Conservation (phyloP, 2,329 filamentous ascomycete species). For the Thermoascus crustaceus region DNA sequence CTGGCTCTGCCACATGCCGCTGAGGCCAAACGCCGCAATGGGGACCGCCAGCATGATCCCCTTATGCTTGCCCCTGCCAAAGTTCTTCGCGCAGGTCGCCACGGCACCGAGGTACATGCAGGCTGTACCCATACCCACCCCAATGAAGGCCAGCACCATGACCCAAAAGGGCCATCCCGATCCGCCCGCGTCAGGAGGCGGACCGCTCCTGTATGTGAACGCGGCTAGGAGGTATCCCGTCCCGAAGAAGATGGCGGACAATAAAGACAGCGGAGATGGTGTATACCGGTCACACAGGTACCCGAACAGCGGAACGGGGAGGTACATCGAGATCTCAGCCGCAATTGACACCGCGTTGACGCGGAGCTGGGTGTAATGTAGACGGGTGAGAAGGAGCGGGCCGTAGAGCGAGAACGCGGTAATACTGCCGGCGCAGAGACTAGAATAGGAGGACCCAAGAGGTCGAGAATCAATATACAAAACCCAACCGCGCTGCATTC, state of each 20-base stretch:
- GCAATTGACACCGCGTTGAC: constrained; percentile 86
- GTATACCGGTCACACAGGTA: constrained; percentile 87
- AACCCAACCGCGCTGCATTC: no score
- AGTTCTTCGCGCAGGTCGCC: constrained; percentile 98
- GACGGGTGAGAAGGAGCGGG: constrained; percentile 73
- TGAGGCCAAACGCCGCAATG: constrained; percentile 86
- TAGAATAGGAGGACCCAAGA: no score
- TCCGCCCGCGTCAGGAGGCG: constrained; percentile 44
- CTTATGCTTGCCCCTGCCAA: constrained; percentile 77
- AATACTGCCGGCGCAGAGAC: constrained; percentile 80
- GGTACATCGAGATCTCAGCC: constrained; percentile 80
- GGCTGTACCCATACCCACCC: constrained; percentile 74
- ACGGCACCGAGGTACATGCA: constrained; percentile 84
- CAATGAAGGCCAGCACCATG: constrained; percentile 80
- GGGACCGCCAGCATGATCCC: constrained; percentile 83
- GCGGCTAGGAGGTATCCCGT: constrained; percentile 77
- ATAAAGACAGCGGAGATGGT: constrained; percentile 65
- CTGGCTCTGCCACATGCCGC: constrained; percentile 94
- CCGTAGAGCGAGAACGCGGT: constrained; percentile 92
- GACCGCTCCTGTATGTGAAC: constrained; percentile 59
- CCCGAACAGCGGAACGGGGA: constrained; percentile 82
- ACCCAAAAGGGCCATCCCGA: constrained; percentile 63
- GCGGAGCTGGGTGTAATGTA: constrained; percentile 84
- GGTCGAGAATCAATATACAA: constrained; percentile 7
- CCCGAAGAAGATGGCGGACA: constrained; percentile 67